Evolutionary conservation across 108 stramenopile genomes (phyloP), one percentile per base, ranked within the genome.

Genomic region (Stephanodiscus triporus): DNA sequence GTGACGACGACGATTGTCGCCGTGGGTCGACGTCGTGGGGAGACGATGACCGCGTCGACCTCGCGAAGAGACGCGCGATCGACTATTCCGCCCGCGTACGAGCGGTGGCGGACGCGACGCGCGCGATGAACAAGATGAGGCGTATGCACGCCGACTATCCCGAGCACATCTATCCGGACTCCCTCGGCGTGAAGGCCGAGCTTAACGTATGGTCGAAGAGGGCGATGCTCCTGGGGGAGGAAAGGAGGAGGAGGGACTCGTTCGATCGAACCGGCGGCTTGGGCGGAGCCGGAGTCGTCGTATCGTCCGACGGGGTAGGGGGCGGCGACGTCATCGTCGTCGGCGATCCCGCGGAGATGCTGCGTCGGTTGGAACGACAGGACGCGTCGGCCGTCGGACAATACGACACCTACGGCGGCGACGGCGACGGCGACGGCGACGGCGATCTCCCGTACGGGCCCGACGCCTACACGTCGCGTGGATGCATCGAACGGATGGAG

Each of bases 201-300:
- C 49, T 79, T 42, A 79, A 63, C 57, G 66, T 79, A 1, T 73
- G 72, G 78, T 72, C 78, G 16, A 79, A 79, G 60, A 48, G 78
- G 56, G 57, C 72, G 32, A 55, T 63, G 30, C 57, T 68, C 14
- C 43, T 79, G 43, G 67, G 75, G 14, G 65, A 20, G 29, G 64
- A 48, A 26, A 16, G 43, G 43, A 16, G 43, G 43, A 16, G 43
- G 16, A 14, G 43, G 40, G 40, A 40, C 11, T 40, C 40, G 40
- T 11, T 3, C 7, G 40, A 40, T 9, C 40, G 9, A 6, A 6
- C 36, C 40, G 40, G 40, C 14, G 43, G 13, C 43, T 37, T 63
- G 38, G 34, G 8, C n/a, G 68, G 42, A 11, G 50, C 10, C 60
- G 45, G 63, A 9, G 51, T 14, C 47, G 64, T 53, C 32, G 64